Base-by-base conservation (phyloP, 2,329 filamentous ascomycete genomes). In the Curvularia sp. region DNA sequence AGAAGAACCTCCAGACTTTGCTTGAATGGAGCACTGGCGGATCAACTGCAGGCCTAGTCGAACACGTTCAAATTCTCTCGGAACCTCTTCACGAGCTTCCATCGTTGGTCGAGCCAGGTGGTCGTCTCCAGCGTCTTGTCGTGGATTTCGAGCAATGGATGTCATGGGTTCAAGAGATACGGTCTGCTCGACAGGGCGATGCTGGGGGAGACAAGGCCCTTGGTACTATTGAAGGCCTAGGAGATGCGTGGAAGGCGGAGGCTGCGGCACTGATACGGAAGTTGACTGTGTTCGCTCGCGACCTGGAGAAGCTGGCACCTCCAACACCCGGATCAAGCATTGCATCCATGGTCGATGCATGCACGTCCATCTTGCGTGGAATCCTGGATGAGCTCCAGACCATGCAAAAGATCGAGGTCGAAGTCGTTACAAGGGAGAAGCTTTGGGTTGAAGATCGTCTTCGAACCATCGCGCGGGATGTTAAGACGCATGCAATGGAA, bases 51-150 rank as follows among this genome's bases (percentile, higher is more conserved):
- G 69, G 67, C 7, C 62, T 79, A 1, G 67, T 70, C 13, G 71
- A 76, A 52, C 67, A 77, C 48, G 71, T 79, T 7, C 74, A 76
- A 47, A 55, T 71, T 8, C 68, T 79, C 3, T 77, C 73, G 0
- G 70, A 65, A 5, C 71, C 77, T 2, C 64, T 79, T 2, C 69
- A 76, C 34, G 76, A 79, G 52, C 65, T 78, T 15, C 73, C 72
- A 15, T 69, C 68, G 2, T 56, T 78, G 28, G 57, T 74, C 8
- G 71, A 76, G 41, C 42, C 65, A 23, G 71, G 71, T 19, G 77
- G 76, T 7, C 72, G 76, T 6, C 70, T 74, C 25, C 62, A 65
- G 27, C 68, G 68, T 18, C 64, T 75, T 13, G 65, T 72, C 15
- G 62, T 56, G 41, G 67, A 67, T 0, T 79, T 78, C 49, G 67